Percentiles rank a stretch among this genome's conserved stretches.
Conservation (phyloP, 2,329 filamentous ascomycete genomes). For the Hortaea werneckii region DNA sequence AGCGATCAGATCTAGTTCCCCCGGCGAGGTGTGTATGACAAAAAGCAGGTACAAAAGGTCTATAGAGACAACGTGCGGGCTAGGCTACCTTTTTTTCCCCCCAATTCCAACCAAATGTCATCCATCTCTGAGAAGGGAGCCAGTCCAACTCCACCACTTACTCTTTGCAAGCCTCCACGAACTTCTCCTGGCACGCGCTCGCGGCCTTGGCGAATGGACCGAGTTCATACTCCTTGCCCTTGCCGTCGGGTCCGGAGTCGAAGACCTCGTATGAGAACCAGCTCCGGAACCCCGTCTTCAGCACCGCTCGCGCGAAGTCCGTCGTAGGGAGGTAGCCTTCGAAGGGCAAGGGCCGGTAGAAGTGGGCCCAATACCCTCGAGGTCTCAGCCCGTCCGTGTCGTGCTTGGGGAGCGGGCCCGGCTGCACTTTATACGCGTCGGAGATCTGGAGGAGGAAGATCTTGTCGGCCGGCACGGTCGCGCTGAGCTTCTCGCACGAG, state of each 20-base stretch:
- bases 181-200: slow-evolving; percentile 23
- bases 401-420: slow-evolving; percentile 43
- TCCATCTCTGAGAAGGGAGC: too few relatives aligned
- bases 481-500: slow-evolving; percentile 32
- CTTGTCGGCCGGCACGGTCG: slow-evolving; percentile 54
- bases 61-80: too few relatives aligned
- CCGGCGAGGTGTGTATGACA: too few relatives aligned
- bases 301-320: slow-evolving; percentile 54
- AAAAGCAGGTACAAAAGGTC: too few relatives aligned
- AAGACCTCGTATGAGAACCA: slow-evolving; percentile 65
- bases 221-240: slow-evolving; percentile 42
- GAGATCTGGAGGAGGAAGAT: slow-evolving; percentile 67
- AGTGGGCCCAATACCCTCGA: slow-evolving; percentile 60
- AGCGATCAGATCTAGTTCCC: too few relatives aligned
- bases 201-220: slow-evolving; percentile 25
- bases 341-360: slow-evolving; percentile 58
- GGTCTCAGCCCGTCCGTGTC: slow-evolving; percentile 48
- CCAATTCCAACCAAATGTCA: too few relatives aligned
- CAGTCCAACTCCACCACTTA: too few relatives aligned
- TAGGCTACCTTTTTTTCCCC: too few relatives aligned
- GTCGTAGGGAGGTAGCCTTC: slow-evolving; percentile 61
- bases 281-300: slow-evolving; percentile 55
- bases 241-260: slow-evolving; percentile 47
- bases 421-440: slow-evolving; percentile 56
- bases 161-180: slow-evolving; percentile 27